Percentiles rank a stretch among this genome's conserved stretches.
phyloP scores from a whole-genome alignment of 2,329 filamentous ascomycete genomes.

The Calonectria naviculata region DNA sequence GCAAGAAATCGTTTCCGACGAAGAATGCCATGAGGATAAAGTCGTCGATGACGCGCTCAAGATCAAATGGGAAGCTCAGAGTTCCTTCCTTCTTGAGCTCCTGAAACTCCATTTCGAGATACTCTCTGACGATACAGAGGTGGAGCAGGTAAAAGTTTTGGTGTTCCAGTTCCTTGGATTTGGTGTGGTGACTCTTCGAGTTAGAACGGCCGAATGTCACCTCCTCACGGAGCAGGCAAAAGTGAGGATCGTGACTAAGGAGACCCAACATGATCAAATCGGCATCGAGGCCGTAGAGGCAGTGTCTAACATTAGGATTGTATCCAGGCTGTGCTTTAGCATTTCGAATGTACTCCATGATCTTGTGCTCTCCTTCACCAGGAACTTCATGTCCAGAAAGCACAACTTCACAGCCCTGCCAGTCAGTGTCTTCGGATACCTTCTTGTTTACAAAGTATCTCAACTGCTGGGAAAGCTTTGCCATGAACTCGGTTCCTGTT shows the following conservation, averaged over 20 bases:
- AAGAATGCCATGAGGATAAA: constrained; percentile 99
- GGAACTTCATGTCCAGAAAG: constrained; percentile 98
- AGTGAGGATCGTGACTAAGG: constrained; percentile 97
- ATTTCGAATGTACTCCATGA: constrained; percentile 99
- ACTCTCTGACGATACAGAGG: constrained; percentile 96
- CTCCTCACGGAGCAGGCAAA: constrained; percentile 95
- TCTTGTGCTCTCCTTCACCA: constrained; percentile 98
- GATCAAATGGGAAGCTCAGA: constrained; percentile 84
- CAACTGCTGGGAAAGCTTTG: constrained; percentile 90
- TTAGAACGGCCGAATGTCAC: constrained; percentile 92
- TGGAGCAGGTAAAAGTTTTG: constrained; percentile 99
- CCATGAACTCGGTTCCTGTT: constrained; percentile 90
- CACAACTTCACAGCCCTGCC: constrained; percentile 97
- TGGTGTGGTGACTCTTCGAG: constrained; percentile 83
- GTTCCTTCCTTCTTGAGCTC: constrained; percentile 81
- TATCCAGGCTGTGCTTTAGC: constrained; percentile 96
- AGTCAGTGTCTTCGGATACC: constrained; percentile 94
- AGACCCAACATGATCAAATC: constrained; percentile 99
- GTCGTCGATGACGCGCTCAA: constrained; percentile 98
- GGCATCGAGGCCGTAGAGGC: constrained; percentile 95
- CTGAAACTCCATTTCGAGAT: constrained; percentile 96
- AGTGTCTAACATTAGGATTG: constrained; percentile 93
- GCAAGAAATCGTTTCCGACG: constrained; percentile 98
- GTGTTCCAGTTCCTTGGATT: constrained; percentile 96
- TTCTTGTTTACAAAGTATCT: constrained; percentile 99